Evolutionary conservation across 768 basidiomycete species (phyloP), one percentile per base, ranked within the genome.

Genomic region (Suillus luteus): DNA sequence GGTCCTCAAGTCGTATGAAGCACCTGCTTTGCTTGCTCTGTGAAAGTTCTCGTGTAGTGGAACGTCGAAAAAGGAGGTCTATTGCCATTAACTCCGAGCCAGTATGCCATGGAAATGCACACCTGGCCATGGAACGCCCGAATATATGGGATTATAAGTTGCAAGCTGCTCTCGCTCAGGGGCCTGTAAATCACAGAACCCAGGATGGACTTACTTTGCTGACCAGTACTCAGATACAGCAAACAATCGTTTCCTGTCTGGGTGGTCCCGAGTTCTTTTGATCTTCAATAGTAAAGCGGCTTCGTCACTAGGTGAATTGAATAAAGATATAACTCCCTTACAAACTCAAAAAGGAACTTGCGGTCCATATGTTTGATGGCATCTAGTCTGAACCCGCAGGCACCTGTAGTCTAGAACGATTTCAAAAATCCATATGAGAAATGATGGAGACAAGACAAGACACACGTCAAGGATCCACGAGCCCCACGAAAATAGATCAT

Each of bases 51-150:
- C 82, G 71, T 98, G 95, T 24, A 98, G 80, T 22, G 93, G 93
- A 8, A 93, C 92, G 72, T 97, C 95, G 67, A 97, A 97, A 71
- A 96, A 93, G 0, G 94, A 83, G 12, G 91, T 86, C 89, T 96
- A 74, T 40, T 64, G 61, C 59, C 41, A 27, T 24, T 58, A 24
- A 14, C 60, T 14, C 65, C 48, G 46, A 22, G 35, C 59, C n/a
- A 51, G 22, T 27, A 57, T 31, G 38, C 37, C 43, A 66, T 38
- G 61, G 49, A 41, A 46, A 40, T 19, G 62, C 77, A 61, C 65
- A 91, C 91, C 74, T 90, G 81, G 66, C 91, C 90, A 74, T 82
- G 78, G 71, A 91, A 86, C 22, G 79, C 80, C 48, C 80, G 79
- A 62, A 92, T 82, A 67, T 87, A 89, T 2, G 84, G 82, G 49